phyloP scores from a whole-genome alignment of 257 asterid species.

The Ocimum tenuiflorum region DNA sequence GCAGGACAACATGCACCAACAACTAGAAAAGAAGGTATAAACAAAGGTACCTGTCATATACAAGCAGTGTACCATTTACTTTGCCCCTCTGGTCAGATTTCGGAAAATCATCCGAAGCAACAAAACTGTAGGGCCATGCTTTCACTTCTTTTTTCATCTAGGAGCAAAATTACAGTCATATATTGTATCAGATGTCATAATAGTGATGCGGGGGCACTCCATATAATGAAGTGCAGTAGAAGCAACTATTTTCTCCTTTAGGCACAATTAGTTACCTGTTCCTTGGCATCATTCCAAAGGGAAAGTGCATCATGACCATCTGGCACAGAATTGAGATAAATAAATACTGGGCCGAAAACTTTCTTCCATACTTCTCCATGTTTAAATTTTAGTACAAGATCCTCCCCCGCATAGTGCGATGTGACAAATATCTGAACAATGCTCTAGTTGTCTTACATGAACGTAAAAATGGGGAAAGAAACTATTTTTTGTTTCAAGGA shows the following conservation, averaged over 20 bases:
- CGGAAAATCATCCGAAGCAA: slow-evolving; percentile 50
- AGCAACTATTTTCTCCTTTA: neutral
- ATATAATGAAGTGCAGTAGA: neutral
- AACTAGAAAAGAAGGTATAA: slow-evolving; percentile 4
- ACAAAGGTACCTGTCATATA: slow-evolving; percentile 42
- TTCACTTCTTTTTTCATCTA: slow-evolving; percentile 52
- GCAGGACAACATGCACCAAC: neutral
- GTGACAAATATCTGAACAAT: slow-evolving; percentile 46
- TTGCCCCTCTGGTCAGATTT: slow-evolving; percentile 50
- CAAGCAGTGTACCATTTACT: slow-evolving; percentile 47
- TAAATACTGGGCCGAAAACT: slow-evolving; percentile 67
- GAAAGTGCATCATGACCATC: slow-evolving; percentile 33
- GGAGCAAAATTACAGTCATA: neutral
- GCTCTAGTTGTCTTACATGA: neutral
- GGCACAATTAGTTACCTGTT: slow-evolving; percentile 30
- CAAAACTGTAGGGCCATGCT: slow-evolving; percentile 62
- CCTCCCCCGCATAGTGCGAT: slow-evolving; percentile 60
- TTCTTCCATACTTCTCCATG: slow-evolving; percentile 66
- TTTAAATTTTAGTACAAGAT: slow-evolving; percentile 43
- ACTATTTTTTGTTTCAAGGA: neutral
- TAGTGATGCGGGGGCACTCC: neutral
- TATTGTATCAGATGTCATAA: neutral
- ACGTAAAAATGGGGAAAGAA: neutral
- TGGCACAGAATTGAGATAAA: slow-evolving; percentile 45
- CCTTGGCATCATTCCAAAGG: slow-evolving; percentile 64